Evolutionary conservation across 768 basidiomycete genomes (phyloP).

Genomic region (Cystofilobasidium capitatum): DNA sequence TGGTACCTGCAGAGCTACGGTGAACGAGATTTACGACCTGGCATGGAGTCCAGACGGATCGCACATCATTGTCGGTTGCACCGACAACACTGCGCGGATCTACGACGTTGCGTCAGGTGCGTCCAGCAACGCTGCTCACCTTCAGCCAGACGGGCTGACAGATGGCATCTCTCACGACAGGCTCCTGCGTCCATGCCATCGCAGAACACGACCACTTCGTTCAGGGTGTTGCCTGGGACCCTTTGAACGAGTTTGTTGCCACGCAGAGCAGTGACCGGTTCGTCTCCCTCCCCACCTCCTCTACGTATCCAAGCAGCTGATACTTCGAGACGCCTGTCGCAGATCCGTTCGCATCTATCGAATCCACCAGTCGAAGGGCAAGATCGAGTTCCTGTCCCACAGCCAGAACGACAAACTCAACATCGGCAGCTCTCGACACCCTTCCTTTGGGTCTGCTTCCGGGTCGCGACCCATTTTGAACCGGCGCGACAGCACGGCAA

Average conservation of each 20-base stretch:
- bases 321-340: neutral
- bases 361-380: conserved; percentile 66
- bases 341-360: conserved; percentile 85
- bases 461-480: conserved; percentile 35
- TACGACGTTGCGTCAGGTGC: conserved; percentile 65
- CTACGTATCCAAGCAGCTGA: neutral
- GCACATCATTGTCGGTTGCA: conserved; percentile 89
- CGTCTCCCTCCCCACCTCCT: conserved; percentile 9
- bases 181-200: conserved; percentile 77
- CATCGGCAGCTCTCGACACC: conserved; percentile 38
- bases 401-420: conserved; percentile 34
- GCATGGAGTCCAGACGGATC: conserved; percentile 96
- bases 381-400: conserved; percentile 62
- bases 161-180: conserved; percentile 42
- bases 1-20: conserved; percentile 56
- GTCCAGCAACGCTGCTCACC: conserved; percentile 28
- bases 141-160: neutral
- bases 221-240: conserved; percentile 98
- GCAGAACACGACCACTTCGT: conserved; percentile 94
- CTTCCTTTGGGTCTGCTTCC: conserved; percentile 36
- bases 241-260: conserved; percentile 90
- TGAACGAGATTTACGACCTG: conserved; percentile 94
- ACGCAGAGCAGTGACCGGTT: conserved; percentile 88
- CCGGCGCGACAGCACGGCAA: conserved; percentile 33
- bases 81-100: conserved; percentile 85